phyloP scores from a whole-genome alignment of 805 yeast genomes.

The Saccharomycopsis malanga region DNA sequence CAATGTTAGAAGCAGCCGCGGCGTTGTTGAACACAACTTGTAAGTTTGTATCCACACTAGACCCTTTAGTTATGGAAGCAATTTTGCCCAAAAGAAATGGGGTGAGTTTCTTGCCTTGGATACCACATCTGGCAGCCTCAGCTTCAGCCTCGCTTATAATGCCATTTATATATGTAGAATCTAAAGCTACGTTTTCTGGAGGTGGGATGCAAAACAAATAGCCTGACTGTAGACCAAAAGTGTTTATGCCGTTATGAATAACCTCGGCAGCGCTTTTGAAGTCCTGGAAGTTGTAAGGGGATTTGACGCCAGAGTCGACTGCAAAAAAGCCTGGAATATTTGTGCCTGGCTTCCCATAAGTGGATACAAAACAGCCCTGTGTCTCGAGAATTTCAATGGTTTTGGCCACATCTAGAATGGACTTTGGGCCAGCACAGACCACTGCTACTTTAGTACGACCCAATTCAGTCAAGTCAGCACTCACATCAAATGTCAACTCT shows the following conservation, averaged over 20 bases:
- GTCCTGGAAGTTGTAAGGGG: conserved; percentile 57
- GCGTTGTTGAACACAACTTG: conserved; percentile 77
- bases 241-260: conserved; percentile 39
- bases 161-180: conserved; percentile 41
- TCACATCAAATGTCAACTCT: conserved; percentile 66
- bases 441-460: conserved; percentile 80
- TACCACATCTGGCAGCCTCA: conserved; percentile 45
- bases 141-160: conserved; percentile 53
- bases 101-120: conserved; percentile 69
- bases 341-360: conserved; percentile 46
- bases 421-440: conserved; percentile 90
- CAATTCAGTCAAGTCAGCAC: conserved; percentile 83
- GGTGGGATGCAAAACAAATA: conserved; percentile 79
- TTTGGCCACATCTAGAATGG: conserved; percentile 69
- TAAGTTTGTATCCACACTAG: conserved; percentile 61
- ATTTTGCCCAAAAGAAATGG: conserved; percentile 67
- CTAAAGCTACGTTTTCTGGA: conserved; percentile 55
- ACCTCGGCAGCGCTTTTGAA: conserved; percentile 56
- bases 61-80: conserved; percentile 62
- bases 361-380: conserved; percentile 81
- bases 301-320: conserved; percentile 61
- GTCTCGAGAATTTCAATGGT: conserved; percentile 87
- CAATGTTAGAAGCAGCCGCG: conserved; percentile 57
- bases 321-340: conserved; percentile 78
- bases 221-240: conserved; percentile 56